These are phyloP conservation scores for Pleomassaria siparia DNA, from an alignment of 2,329 filamentous ascomycete species.

Conservation along the genomic window DNA sequence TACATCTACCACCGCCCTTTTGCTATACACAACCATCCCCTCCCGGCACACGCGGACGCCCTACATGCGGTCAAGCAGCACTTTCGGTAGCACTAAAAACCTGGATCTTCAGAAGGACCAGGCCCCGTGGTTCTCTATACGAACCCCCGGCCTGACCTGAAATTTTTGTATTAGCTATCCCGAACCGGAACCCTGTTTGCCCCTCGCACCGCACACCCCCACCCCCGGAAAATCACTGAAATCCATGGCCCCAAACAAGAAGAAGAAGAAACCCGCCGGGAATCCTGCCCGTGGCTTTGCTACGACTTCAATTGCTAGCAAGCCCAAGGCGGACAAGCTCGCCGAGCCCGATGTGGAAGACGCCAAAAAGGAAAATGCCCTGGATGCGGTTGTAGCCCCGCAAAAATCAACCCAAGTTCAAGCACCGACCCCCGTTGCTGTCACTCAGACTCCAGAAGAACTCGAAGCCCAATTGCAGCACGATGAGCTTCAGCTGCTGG, in stretches of 20 bases:
- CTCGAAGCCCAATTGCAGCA: slow-evolving; percentile 87
- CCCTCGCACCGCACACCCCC: background rate
- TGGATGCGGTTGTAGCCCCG: slow-evolving; percentile 6
- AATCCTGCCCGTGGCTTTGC: slow-evolving; percentile 93
- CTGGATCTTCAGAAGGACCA: slow-evolving; percentile 40
- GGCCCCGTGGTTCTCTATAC: slow-evolving; percentile 41
- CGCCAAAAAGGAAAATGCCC: slow-evolving; percentile 19
- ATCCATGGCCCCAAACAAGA: slow-evolving; percentile 42
- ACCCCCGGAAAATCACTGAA: background rate
- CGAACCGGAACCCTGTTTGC: background rate
- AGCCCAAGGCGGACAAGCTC: slow-evolving; percentile 56
- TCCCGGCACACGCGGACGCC: slow-evolving; percentile 14
- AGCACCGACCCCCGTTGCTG: slow-evolving; percentile 31
- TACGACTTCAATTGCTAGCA: slow-evolving; percentile 88
- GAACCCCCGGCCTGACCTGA: slow-evolving; percentile 2
- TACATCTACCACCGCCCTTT: slow-evolving; percentile 13
- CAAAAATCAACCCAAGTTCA: slow-evolving; percentile 6
- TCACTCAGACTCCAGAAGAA: slow-evolving; percentile 74
- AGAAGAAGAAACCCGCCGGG: slow-evolving; percentile 86
- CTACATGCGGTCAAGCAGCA: slow-evolving; percentile 35
- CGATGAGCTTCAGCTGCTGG: slow-evolving; percentile 82
- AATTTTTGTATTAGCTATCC: background rate
- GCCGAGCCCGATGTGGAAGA: slow-evolving; percentile 26
- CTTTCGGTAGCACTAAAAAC: slow-evolving; percentile 26
- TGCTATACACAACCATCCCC: slow-evolving; percentile 7